Conservation (phyloP, 1,284 basidiomycete species). For the Fomitopsis betulina region DNA sequence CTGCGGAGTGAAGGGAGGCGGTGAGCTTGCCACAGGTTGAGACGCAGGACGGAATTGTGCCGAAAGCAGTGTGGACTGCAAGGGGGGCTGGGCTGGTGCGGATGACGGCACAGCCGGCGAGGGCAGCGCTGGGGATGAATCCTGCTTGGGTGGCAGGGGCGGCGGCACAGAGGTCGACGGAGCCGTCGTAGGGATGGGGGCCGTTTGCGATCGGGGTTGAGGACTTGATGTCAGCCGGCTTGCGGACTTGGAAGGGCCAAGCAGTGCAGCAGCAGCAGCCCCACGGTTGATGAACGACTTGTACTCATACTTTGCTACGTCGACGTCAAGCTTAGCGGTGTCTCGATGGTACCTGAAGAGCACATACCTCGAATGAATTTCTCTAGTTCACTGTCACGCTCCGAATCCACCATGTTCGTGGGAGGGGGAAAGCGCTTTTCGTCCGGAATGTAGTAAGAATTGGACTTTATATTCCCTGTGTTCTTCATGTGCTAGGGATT, state of each 20-base stretch:
- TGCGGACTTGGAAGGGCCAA: slow-evolving; percentile 43
- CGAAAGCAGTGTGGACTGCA: background rate
- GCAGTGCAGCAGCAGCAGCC: slow-evolving; percentile 20
- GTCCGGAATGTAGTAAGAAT: slow-evolving; percentile 71
- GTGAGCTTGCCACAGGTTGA: slow-evolving; percentile 12
- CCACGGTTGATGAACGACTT: slow-evolving; percentile 50
- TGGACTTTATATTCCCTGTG: slow-evolving; percentile 75
- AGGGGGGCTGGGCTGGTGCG: background rate
- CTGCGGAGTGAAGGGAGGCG: slow-evolving; percentile 17
- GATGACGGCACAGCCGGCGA: background rate
- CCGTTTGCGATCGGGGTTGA: slow-evolving; percentile 15
- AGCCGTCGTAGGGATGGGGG: slow-evolving; percentile 10
- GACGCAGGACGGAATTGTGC: slow-evolving; percentile 18
- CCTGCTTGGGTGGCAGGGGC: slow-evolving; percentile 5
- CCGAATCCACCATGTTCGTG: slow-evolving; percentile 71
- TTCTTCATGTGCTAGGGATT: slow-evolving; percentile 58
- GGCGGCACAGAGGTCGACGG: slow-evolving; percentile 4
- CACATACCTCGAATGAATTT: slow-evolving; percentile 73
- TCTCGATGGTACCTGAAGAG: background rate
- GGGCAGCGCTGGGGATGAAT: background rate
- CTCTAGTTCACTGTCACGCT: slow-evolving; percentile 81
- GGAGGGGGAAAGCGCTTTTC: slow-evolving; percentile 75
- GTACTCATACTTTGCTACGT: slow-evolving; percentile 69
- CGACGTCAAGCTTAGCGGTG: slow-evolving; percentile 1
- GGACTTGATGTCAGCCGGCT: slow-evolving; percentile 11